phyloP scores from a whole-genome alignment of 352 stramenopile species.

The Phytophthora lateralis region DNA sequence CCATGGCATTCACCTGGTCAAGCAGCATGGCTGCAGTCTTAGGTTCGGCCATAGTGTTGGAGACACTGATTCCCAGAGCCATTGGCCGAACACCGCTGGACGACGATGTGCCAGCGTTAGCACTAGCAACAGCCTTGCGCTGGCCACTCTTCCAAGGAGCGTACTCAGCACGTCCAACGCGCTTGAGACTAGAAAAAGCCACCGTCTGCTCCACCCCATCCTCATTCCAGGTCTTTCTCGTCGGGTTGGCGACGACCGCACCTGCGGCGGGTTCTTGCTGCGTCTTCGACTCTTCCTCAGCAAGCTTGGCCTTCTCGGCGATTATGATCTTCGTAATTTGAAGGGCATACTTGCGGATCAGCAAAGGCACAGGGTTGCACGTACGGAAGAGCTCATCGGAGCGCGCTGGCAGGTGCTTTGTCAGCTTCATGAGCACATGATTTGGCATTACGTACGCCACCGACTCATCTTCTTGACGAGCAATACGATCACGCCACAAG shows the following conservation, averaged over 20 bases:
- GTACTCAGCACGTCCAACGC: constrained; percentile 56
- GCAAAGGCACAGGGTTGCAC: constrained; percentile 75
- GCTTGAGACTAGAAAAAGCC: constrained; percentile 32
- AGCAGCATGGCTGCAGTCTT: constrained; percentile 35
- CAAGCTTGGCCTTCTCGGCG: constrained; percentile 53
- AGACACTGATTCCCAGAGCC: constrained; percentile 25
- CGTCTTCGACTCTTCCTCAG: constrained; percentile 36
- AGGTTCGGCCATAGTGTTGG: constrained; percentile 1
- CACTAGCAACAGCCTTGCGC: constrained; percentile 47
- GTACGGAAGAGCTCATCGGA: constrained; percentile 78
- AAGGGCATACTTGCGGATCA: constrained; percentile 79
- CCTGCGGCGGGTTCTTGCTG: constrained; percentile 4
- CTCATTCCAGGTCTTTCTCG: constrained; percentile 45
- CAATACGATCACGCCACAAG: constrained; percentile 79
- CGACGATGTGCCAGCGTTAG: constrained; percentile 17
- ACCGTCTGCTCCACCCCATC: constrained; percentile 33
- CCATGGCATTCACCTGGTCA: constrained; percentile 64
- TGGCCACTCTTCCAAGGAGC: constrained; percentile 61
- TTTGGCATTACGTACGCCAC: constrained; percentile 83
- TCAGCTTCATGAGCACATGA: constrained; percentile 86
- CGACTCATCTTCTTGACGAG: constrained; percentile 75
- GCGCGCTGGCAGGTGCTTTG: constrained; percentile 66
- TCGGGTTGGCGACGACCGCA: constrained; percentile 9
- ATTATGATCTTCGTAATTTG: constrained; percentile 74
- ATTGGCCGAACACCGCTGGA: constrained; percentile 16